Base-by-base conservation (phyloP, 163 green algal genomes). In the Prototheca cutis region DNA sequence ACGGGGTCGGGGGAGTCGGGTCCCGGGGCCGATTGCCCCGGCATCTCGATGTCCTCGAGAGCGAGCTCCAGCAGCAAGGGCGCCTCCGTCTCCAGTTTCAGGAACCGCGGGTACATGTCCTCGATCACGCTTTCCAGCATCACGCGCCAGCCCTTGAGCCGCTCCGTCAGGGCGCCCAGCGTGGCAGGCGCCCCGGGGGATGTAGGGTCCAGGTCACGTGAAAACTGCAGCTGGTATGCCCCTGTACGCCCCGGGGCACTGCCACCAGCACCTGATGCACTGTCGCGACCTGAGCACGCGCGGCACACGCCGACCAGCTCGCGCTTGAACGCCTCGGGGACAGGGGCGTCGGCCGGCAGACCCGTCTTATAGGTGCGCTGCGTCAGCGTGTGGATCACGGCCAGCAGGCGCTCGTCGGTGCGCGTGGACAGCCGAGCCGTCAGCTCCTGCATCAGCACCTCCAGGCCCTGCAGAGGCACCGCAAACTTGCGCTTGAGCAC, bases 331-430 rank as follows among this genome's bases (percentile, higher is more conserved):
- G 61, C 70, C 2, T 56, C 36, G 1, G 86, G 86, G 32, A 97
- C 83, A 34, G 84, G 53, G n/a, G 78, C 70, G 2, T 51, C 71
- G 49, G 88, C 79, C 47, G 84, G 63, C 48, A 83, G 75, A 29
- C 77, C 74, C 48, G 86, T 68, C 70, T 90, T 91, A 71, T 90
- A 91, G 57, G 83, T 90, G 49, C 89, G 78, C 52, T 94, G 86
- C 72, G 96, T 83, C 67, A 99, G 79, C 17, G 90, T 87, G 53
- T 93, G 80, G 30, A 98, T 81, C n/a, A 98, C 89, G 3, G 84
- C 81, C 54, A 97, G 74, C 65, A 99, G 78, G 3, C 93, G 70
- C 80, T 99, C 93, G 71, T 96, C 84, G 0, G 90, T 83, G 34
- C 79, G 79, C 2, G 83, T 79, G 36, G 84, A 73, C 62, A 98